Evolutionary conservation across 495 filamentous ascomycete species (phyloP), one percentile per base, ranked within the genome.

Genomic region (Ramalina peruviana): DNA sequence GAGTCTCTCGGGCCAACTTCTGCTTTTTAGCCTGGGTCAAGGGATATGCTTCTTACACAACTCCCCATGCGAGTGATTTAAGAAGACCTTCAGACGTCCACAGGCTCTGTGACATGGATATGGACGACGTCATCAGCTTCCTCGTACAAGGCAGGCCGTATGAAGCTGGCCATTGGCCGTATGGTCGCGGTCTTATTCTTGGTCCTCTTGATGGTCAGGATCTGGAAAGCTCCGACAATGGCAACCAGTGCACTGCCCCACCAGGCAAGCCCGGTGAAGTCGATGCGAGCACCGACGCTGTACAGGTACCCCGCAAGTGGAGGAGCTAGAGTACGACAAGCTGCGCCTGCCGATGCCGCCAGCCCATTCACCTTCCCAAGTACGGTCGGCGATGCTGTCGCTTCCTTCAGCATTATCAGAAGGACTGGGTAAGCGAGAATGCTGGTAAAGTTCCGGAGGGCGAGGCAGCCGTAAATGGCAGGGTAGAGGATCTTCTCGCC

Each of bases 331-430:
- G 84, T 89, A 36, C 86, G 79, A 56, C 81, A 83, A 9, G 80
- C 83, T 0, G 84, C 86, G 4, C 83, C 83, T 4, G 82, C 83
- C 36, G 81, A 86, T 3, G 86, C 86, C 36, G 85, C 84, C 6
- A 89, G 72, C 1, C 86, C 86, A 55, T 92, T 92, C 49, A 92
- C 81, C 58, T 78, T 85, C 13, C 86, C 86, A 40, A 92, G 70
- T 17, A 79, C 71, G 0, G 70, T 74, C 9, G 71, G 66, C 15
- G 76, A 78, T 3, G 85, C 82, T 17, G 82, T 82, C 0, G 86
- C 81, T 68, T 89, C 85, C 62, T 90, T 92, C 67, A 92, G 78
- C 7, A 92, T 71, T 39, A 92, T 89, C 36, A 92, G 68, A 7
- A 92, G 73, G 3, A 90, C 70, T 0, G 86, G 86, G 54, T 86